Evolutionary conservation across 2,329 filamentous ascomycete genomes (phyloP).

Genomic region (Hymenoscyphus fructigenus): DNA sequence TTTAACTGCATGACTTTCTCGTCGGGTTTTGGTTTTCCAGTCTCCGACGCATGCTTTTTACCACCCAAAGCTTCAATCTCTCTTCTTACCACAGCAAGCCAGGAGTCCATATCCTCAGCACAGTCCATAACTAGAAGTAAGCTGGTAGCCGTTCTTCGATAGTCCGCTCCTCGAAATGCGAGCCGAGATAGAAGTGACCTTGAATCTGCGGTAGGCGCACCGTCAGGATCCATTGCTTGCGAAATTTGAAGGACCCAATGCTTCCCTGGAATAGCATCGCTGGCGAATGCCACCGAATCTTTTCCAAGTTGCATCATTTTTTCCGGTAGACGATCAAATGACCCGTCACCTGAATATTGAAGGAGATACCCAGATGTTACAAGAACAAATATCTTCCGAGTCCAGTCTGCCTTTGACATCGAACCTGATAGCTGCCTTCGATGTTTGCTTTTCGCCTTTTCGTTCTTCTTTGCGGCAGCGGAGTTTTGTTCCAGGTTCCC

Average conservation of each 20-base stretch:
- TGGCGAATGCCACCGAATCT: slow-evolving; percentile 76
- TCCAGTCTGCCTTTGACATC: slow-evolving; percentile 57
- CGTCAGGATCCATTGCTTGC: slow-evolving; percentile 61
- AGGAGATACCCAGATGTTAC: slow-evolving; percentile 68
- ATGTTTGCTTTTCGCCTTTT: slow-evolving; percentile 45
- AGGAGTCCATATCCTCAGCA: slow-evolving; percentile 72
- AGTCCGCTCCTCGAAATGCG: slow-evolving; percentile 57
- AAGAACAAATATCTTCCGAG: slow-evolving; percentile 70
- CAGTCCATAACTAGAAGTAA: slow-evolving; percentile 72
- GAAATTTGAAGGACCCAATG: slow-evolving; percentile 80
- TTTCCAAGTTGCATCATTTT: slow-evolving; percentile 70
- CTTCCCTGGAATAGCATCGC: slow-evolving; percentile 74
- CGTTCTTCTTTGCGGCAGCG: slow-evolving; percentile 37
- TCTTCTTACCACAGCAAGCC: slow-evolving; percentile 66
- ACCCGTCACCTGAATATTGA: slow-evolving; percentile 70
- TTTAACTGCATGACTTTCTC: slow-evolving; percentile 35
- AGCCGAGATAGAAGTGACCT: slow-evolving; percentile 66
- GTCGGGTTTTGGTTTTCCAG: slow-evolving; percentile 50
- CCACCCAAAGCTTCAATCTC: slow-evolving; percentile 72
- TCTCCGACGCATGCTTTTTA: slow-evolving; percentile 61
- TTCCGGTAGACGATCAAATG: slow-evolving; percentile 71
- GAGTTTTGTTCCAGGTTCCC: slow-evolving; percentile 14
- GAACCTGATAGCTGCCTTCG: slow-evolving; percentile 37
- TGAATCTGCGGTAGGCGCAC: slow-evolving; percentile 48
- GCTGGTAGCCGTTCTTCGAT: slow-evolving; percentile 55